phyloP scores from a whole-genome alignment of 495 filamentous ascomycete genomes.

The Lineolata rhizophorae region DNA sequence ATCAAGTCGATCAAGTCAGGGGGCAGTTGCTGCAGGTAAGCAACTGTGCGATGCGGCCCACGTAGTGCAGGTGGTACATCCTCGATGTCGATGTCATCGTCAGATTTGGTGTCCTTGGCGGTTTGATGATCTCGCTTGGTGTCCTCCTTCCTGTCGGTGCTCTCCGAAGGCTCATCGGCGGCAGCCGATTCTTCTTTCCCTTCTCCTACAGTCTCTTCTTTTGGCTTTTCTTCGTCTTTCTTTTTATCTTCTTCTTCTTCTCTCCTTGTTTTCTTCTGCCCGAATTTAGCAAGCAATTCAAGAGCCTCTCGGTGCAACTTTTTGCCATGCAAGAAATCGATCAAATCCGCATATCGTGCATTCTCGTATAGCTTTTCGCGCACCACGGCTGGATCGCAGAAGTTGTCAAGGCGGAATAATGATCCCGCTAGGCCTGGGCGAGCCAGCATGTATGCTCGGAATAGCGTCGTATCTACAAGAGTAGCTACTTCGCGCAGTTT shows the following conservation, averaged over 20 bases:
- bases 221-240: not conserved
- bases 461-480: conserved; percentile 81
- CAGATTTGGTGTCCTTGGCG: too few relatives aligned
- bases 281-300: conserved; percentile 63
- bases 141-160: too few relatives aligned
- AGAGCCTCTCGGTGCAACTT: conserved; percentile 77
- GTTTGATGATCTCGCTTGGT: too few relatives aligned
- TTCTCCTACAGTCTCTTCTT: too few relatives aligned
- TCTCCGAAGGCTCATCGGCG: too few relatives aligned
- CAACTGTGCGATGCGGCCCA: conserved; percentile 64
- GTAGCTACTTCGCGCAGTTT: conserved; percentile 53
- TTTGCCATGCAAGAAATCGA: conserved; percentile 94
- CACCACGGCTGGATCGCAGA: conserved; percentile 88
- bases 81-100: conserved; percentile 34
- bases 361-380: conserved; percentile 78
- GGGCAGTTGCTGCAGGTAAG: conserved; percentile 75
- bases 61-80: conserved; percentile 43
- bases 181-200: too few relatives aligned
- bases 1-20: conserved; percentile 80
- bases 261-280: too few relatives aligned
- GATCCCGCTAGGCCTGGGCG: conserved; percentile 67
- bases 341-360: conserved; percentile 76
- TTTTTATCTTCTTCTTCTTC: too few relatives aligned
- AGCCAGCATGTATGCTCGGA: conserved; percentile 80
- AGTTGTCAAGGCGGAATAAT: conserved; percentile 89